Conservation (phyloP, 129 eudicot species). For the Tanacetum coccineum region DNA sequence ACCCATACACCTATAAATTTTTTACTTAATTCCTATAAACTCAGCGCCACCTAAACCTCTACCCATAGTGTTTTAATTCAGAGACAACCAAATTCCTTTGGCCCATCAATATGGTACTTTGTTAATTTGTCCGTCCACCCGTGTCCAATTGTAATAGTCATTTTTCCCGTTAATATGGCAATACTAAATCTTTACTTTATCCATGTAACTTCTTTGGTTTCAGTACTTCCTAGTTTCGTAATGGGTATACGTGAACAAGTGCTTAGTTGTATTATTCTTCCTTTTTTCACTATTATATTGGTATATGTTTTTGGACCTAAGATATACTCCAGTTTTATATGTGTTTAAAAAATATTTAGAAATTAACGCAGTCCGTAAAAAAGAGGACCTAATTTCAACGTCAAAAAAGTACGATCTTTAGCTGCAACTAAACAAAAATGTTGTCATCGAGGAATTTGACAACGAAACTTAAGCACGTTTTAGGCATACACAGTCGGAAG, state of each 20-base stretch:
- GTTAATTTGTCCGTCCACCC: conserved; percentile 22
- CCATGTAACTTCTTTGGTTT: conserved; percentile 1
- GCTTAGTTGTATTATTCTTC: neutral
- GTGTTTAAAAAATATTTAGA: too few relatives aligned
- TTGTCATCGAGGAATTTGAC: too few relatives aligned
- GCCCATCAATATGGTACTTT: neutral
- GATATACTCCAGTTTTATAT: too few relatives aligned
- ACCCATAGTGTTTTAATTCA: too few relatives aligned
- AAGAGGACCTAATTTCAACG: too few relatives aligned
- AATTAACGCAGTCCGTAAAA: too few relatives aligned
- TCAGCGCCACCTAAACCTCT: too few relatives aligned
- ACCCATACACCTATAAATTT: conserved; percentile 13
- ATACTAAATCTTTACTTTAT: conserved; percentile 20
- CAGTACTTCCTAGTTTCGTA: neutral
- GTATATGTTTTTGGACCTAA: too few relatives aligned
- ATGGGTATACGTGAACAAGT: neutral
- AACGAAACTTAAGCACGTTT: too few relatives aligned
- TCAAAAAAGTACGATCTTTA: too few relatives aligned
- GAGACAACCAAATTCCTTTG: conserved; percentile 17
- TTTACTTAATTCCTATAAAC: conserved; percentile 9
- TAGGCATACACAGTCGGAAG: too few relatives aligned
- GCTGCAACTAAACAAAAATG: too few relatives aligned
- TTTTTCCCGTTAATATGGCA: conserved; percentile 24
- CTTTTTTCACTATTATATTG: neutral
- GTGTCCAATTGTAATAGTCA: conserved; percentile 19